Percentiles rank a stretch among this genome's conserved stretches.
Evolutionary conservation across 345 rosid species (phyloP).

Genomic region (Lepidium aucheri): DNA sequence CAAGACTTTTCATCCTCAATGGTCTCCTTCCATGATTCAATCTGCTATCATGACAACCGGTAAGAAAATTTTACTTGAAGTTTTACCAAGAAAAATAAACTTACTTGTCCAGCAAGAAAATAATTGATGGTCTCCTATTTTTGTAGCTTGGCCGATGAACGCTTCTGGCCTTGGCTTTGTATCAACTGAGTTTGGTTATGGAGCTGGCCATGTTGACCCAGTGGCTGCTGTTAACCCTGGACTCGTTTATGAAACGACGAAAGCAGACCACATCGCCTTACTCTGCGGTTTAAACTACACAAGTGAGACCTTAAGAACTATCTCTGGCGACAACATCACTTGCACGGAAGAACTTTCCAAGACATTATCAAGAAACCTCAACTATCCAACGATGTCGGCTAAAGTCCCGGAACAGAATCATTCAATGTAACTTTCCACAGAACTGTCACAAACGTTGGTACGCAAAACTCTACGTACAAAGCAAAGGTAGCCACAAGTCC

Average conservation of each 20-base stretch:
- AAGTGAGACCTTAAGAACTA: not conserved
- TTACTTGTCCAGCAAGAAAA: not conserved
- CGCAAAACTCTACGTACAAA: constrained; percentile 35
- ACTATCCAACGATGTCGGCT: constrained; percentile 39
- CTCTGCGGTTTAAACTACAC: constrained; percentile 38
- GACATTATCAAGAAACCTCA: constrained; percentile 27
- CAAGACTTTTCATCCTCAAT: constrained; percentile 36
- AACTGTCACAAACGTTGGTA: constrained; percentile 57
- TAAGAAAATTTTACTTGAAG: not conserved
- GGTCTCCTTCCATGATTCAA: constrained; percentile 57
- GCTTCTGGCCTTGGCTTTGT: constrained; percentile 6
- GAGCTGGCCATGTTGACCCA: constrained; percentile 52
- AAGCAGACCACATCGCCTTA: constrained; percentile 32
- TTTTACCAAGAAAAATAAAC: not conserved
- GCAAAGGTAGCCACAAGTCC: constrained; percentile 1
- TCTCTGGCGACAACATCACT: constrained; percentile 32
- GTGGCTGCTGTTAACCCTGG: constrained; percentile 35
- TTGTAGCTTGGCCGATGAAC: constrained; percentile 40
- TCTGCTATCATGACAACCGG: constrained; percentile 64
- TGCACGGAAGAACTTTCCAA: constrained; percentile 16
- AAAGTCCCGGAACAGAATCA: not conserved
- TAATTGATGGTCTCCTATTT: not conserved
- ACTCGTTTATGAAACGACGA: constrained; percentile 28
- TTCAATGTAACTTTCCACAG: constrained; percentile 26
- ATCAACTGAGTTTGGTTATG: constrained; percentile 42